phyloP scores from a whole-genome alignment of 1,139 yeast species.

The Sugiyamaella novakii region DNA sequence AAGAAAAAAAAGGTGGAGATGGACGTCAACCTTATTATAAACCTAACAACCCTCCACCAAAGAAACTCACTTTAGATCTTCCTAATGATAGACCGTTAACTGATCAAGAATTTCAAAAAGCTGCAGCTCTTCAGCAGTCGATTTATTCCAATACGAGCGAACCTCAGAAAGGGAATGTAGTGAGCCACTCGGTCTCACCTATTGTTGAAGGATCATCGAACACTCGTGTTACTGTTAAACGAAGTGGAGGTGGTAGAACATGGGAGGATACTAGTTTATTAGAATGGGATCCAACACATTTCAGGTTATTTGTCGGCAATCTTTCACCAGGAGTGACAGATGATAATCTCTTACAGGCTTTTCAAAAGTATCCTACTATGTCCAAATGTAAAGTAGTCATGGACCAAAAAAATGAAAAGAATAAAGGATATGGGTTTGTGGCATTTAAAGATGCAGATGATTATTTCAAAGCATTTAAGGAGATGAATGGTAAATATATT shows the following conservation, averaged over 20 bases:
- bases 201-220: not conserved
- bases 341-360: constrained; percentile 54
- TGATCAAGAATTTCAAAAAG: constrained; percentile 34
- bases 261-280: constrained; percentile 54
- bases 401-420: constrained; percentile 42
- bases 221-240: constrained; percentile 44
- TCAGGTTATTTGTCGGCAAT: constrained; percentile 73
- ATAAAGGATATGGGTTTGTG: constrained; percentile 73
- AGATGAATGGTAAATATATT: constrained; percentile 73
- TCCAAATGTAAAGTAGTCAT: constrained; percentile 54
- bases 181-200: not conserved
- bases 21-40: not conserved
- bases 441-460: constrained; percentile 63
- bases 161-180: not conserved
- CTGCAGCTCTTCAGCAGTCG: constrained; percentile 39
- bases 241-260: constrained; percentile 50
- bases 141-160: constrained; percentile 25
- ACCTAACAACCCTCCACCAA: constrained; percentile 1
- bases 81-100: constrained; percentile 22
- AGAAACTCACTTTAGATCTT: constrained; percentile 1
- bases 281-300: constrained; percentile 66
- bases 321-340: constrained; percentile 69
- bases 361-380: constrained; percentile 53
- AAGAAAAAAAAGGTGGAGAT: constrained; percentile 1
- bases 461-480: constrained; percentile 68